phyloP scores from a whole-genome alignment of 1,284 basidiomycete genomes.

The Boletus albobrunnescens region DNA sequence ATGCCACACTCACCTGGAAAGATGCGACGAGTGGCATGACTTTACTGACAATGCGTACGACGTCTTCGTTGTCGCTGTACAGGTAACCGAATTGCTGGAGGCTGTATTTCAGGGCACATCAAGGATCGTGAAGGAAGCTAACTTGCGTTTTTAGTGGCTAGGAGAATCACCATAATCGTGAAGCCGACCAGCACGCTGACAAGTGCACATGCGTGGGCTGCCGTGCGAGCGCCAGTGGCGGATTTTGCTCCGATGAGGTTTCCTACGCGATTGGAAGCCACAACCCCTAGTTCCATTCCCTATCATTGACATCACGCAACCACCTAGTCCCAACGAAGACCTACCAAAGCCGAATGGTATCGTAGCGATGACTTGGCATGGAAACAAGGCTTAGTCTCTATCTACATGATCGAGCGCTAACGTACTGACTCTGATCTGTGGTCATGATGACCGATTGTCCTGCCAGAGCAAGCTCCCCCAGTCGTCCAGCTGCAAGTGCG shows the following conservation, averaged over 20 bases:
- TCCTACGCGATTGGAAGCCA: conserved; percentile 69
- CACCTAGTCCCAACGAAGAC: not conserved
- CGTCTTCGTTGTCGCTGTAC: conserved; percentile 63
- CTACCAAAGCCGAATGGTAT: conserved; percentile 32
- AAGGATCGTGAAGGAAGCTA: not conserved
- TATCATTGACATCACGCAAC: not conserved
- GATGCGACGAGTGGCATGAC: conserved; percentile 79
- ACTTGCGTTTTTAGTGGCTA: conserved; percentile 54
- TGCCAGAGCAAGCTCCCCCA: conserved; percentile 63
- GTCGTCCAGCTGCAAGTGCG: conserved; percentile 66
- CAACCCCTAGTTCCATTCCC: conserved; percentile 44
- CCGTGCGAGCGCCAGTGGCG: conserved; percentile 50
- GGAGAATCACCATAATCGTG: conserved; percentile 56
- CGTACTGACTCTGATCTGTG: conserved; percentile 63
- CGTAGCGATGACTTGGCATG: conserved; percentile 24
- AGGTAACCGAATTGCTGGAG: conserved; percentile 53
- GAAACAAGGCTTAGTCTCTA: conserved; percentile 8
- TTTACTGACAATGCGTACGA: conserved; percentile 58
- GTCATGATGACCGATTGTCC: conserved; percentile 81
- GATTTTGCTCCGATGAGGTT: conserved; percentile 65
- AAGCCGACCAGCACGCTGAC: conserved; percentile 58
- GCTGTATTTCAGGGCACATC: conserved; percentile 1
- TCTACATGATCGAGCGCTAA: not conserved
- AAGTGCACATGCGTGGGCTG: conserved; percentile 60
- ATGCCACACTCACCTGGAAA: conserved; percentile 52